These are phyloP conservation scores for Lachancea lanzarotensis DNA, from an alignment of 805 yeast genomes.

Conservation along the genomic window DNA sequence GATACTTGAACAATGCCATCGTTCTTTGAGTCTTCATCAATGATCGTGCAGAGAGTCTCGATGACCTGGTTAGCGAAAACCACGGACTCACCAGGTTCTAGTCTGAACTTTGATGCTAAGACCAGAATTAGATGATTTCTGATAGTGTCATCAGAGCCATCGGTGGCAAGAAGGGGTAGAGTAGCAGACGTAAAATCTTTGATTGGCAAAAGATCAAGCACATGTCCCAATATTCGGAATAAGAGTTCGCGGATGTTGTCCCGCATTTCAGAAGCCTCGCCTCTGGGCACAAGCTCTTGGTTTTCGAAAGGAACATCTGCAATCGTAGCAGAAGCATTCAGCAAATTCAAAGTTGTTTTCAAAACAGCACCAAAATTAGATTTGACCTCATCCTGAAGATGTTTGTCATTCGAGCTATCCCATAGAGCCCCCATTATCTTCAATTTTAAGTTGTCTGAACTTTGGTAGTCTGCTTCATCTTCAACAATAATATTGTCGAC, in stretches of 20 bases:
- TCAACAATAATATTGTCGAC: slow-evolving; percentile 46
- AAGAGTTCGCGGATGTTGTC: slow-evolving; percentile 37
- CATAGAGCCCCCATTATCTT: slow-evolving; percentile 47
- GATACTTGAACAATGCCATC: slow-evolving; percentile 58
- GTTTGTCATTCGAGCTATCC: slow-evolving; percentile 30
- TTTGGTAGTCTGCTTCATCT: slow-evolving; percentile 26
- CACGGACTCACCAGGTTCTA: slow-evolving; percentile 51
- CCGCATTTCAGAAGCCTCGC: slow-evolving; percentile 16
- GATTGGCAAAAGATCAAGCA: slow-evolving; percentile 69
- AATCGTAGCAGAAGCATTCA: slow-evolving; percentile 7
- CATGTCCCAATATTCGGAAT: slow-evolving; percentile 44
- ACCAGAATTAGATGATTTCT: slow-evolving; percentile 58
- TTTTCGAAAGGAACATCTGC: slow-evolving; percentile 6
- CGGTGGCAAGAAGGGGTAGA: slow-evolving; percentile 33
- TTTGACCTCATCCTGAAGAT: slow-evolving; percentile 15
- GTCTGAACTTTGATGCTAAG: slow-evolving; percentile 60
- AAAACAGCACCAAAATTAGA: slow-evolving; percentile 23
- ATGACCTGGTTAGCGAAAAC: slow-evolving; percentile 47
- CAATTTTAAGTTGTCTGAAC: slow-evolving; percentile 39
- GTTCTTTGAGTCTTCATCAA: slow-evolving; percentile 20
- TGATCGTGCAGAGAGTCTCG: slow-evolving; percentile 41
- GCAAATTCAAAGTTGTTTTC: slow-evolving; percentile 19
- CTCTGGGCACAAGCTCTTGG: slow-evolving; percentile 18
- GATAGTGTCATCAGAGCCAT: slow-evolving; percentile 38
- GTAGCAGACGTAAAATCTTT: slow-evolving; percentile 62